Evolutionary conservation across 2,329 filamentous ascomycete genomes (phyloP).

Genomic region (Berkeleyomyces basicola): DNA sequence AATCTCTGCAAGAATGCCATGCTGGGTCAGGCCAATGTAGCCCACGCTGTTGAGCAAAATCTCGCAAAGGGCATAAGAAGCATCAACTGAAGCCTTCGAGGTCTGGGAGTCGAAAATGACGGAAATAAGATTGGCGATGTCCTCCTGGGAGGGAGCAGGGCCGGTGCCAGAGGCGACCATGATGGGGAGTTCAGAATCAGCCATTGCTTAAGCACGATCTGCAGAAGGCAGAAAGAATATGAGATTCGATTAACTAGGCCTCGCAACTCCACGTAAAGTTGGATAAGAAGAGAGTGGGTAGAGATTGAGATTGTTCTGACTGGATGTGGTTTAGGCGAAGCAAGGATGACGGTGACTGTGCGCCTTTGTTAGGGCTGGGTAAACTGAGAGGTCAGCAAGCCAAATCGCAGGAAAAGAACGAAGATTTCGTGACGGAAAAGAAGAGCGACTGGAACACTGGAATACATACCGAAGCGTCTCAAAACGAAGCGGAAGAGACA

Average conservation of each 20-base stretch:
- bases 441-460: neutral
- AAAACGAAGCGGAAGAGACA: neutral
- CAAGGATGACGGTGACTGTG: neutral
- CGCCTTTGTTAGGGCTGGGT: neutral
- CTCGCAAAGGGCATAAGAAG: conserved; percentile 44
- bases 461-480: neutral
- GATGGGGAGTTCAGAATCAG: conserved; percentile 17
- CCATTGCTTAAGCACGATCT: neutral
- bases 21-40: conserved; percentile 34
- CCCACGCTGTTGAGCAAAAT: conserved; percentile 38
- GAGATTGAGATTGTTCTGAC: neutral
- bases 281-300: neutral
- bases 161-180: conserved; percentile 32
- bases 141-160: conserved; percentile 46
- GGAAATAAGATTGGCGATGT: conserved; percentile 46
- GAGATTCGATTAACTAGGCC: neutral
- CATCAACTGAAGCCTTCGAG: conserved; percentile 51
- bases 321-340: no score
- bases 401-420: neutral
- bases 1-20: conserved; percentile 38
- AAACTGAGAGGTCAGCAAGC: neutral
- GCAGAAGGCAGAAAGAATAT: neutral
- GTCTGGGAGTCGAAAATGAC: conserved; percentile 53
- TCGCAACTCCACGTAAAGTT: neutral
- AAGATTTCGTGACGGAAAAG: neutral